Base-by-base conservation (phyloP, 352 stramenopile species). In the Pythium dissimile region DNA sequence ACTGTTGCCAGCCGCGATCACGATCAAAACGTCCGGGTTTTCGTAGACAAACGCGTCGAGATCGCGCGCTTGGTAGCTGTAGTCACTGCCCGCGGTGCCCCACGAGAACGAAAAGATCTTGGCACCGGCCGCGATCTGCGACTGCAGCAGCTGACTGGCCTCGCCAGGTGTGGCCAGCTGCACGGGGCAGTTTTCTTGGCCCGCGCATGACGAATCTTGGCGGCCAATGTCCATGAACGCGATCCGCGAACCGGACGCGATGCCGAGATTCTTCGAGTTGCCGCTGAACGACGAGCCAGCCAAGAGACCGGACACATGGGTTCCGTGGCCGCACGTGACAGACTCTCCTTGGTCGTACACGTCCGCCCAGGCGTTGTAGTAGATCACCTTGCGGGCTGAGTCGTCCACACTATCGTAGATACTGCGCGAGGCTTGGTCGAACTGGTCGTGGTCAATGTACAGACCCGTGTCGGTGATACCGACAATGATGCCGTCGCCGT, bases 181-280 rank as follows among this genome's bases (percentile, higher is more conserved):
- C 8, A 93, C 84, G 15, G 67, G 48, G 37, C 84, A 93, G 21
- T 71, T 69, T 0, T 69, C 38, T 27, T 77, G 37, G 10, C 78
- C 80, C 8, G 75, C 67, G 28, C 84, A 93, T 5, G 53, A 45
- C 3, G 67, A 18, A 30, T 59, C 69, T 62, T 91, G 84, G 9
- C 62, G 73, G 18, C 84, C 84, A 57, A 97, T 92, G 51, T 97
- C 89, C 77, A 96, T 95, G 58, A 97, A 95, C n/a, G 89, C 86
- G 62, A 97, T 83, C 42, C 89, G 90, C 10, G 89, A 69, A 12
- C 70, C 75, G 45, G 80, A 68, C 0, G 88, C 88, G 43, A 94
- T 88, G 10, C 88, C 89, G 10, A 93, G 49, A 50, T 89, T 56
- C 6, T 59, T 24, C n/a, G 74, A 42, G 32, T 77, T 64, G 10